A percentile compares a stretch with the other conserved stretches of the same genome.
These are phyloP conservation scores for Polychaeton citri DNA, from an alignment of 2,329 filamentous ascomycete genomes.

Conservation along the genomic window DNA sequence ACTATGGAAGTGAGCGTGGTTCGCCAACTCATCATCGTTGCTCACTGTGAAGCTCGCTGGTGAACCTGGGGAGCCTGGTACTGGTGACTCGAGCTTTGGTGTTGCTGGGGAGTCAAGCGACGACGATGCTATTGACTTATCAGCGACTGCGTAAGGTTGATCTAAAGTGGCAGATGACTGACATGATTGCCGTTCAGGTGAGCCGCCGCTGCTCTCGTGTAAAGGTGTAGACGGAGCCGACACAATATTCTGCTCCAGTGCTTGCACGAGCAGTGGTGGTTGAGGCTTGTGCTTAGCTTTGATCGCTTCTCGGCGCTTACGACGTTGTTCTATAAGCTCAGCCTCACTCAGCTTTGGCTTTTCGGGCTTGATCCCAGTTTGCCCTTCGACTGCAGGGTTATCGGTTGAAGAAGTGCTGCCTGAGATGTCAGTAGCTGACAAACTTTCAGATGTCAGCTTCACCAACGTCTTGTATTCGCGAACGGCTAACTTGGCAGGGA, in stretches of 20 bases:
- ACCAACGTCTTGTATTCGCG: no score
- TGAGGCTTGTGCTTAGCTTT: slow-evolving; percentile 65
- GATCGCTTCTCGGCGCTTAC: slow-evolving; percentile 72
- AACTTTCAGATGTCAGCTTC: no score
- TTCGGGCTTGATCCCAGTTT: no score
- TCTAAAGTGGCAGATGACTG: neutral
- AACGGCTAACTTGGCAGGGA: no score
- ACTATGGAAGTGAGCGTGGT: slow-evolving; percentile 16
- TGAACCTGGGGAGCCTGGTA: slow-evolving; percentile 16
- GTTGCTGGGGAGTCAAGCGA: slow-evolving; percentile 22
- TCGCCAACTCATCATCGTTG: slow-evolving; percentile 27
- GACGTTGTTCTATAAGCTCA: slow-evolving; percentile 70
- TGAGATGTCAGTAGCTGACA: no score
- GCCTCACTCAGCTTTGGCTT: slow-evolving; percentile 56
- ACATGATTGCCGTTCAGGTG: neutral
- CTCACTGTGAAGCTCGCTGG: slow-evolving; percentile 12
- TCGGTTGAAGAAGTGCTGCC: no score
- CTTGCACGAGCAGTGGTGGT: slow-evolving; percentile 46
- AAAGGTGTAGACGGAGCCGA: slow-evolving; percentile 8
- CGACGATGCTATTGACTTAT: slow-evolving; percentile 1
- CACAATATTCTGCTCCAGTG: slow-evolving; percentile 40
- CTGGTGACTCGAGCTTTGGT: slow-evolving; percentile 22
- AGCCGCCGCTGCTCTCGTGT: neutral
- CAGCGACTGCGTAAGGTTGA: neutral
- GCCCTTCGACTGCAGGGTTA: no score